Conservation (phyloP, 805 yeast genomes). For the Wickerhamomyces hampshirensis region DNA sequence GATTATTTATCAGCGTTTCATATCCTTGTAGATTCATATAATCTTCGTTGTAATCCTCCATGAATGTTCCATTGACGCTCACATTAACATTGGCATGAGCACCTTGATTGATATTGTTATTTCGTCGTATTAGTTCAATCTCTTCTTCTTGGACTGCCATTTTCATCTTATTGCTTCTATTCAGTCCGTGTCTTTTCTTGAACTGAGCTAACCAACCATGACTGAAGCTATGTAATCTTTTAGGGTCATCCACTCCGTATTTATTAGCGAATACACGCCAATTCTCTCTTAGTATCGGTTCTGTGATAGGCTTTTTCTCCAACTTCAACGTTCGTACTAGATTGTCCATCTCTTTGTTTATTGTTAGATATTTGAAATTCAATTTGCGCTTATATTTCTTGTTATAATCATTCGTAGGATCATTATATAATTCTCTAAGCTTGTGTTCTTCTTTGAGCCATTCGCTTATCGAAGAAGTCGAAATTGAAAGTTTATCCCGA, state of each 20-base stretch:
- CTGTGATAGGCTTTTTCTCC: conserved; percentile 44
- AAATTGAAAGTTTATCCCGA: conserved; percentile 45
- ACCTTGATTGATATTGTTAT: no score
- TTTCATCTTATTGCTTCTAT: conserved; percentile 17
- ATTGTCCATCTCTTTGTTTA: conserved; percentile 55
- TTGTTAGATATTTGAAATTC: conserved; percentile 50
- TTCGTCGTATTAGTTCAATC: conserved; percentile 14
- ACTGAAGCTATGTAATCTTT: conserved; percentile 47
- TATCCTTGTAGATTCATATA: conserved; percentile 9
- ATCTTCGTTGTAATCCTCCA: conserved; percentile 8
- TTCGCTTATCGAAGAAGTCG: conserved; percentile 57
- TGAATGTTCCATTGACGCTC: neutral
- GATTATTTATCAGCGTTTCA: conserved; percentile 6
- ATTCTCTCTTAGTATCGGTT: conserved; percentile 49
- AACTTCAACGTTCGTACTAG: conserved; percentile 42
- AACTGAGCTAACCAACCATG: conserved; percentile 64
- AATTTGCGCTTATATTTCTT: conserved; percentile 40
- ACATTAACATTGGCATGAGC: neutral
- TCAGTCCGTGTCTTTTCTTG: conserved; percentile 52
- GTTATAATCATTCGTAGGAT: conserved; percentile 25
- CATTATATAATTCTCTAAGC: conserved; percentile 39
- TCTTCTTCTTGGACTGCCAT: conserved; percentile 1
- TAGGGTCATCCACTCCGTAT: conserved; percentile 57
- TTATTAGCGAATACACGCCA: conserved; percentile 53
- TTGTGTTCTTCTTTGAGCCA: conserved; percentile 55